phyloP scores from a whole-genome alignment of 2,329 filamentous ascomycete genomes.

The Apiospora rasikravindrae region DNA sequence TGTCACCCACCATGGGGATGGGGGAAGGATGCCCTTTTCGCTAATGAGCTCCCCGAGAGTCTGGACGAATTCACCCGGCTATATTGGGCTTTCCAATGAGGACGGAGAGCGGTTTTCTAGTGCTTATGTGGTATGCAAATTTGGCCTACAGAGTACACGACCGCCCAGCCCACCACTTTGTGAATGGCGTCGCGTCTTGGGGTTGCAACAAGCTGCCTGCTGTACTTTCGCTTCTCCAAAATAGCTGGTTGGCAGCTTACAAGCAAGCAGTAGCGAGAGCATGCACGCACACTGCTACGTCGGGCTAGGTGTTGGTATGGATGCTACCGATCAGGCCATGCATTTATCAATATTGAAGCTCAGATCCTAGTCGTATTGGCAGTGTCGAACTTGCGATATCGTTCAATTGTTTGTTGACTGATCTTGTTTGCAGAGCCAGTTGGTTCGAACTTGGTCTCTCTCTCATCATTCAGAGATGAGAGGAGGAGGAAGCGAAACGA shows the following conservation, averaged over 20 bases:
- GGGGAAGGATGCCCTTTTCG: background rate
- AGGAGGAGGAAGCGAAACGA: conserved; percentile 19
- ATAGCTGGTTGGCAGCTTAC: conserved; percentile 11
- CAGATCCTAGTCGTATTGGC: background rate
- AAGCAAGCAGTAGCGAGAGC: background rate
- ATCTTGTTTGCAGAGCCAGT: conserved; percentile 3
- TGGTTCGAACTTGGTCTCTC: background rate
- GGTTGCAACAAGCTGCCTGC: conserved; percentile 6
- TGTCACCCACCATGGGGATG: background rate
- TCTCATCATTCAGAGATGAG: background rate
- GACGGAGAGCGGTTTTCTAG: background rate
- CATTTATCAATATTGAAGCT: background rate
- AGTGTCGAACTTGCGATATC: background rate
- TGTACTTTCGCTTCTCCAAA: conserved; percentile 15
- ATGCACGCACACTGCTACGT: background rate
- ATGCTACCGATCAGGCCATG: background rate
- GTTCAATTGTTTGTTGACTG: background rate
- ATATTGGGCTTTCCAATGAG: background rate
- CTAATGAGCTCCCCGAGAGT: background rate
- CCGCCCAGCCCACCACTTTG: background rate
- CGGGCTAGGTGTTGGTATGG: background rate
- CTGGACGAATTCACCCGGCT: background rate
- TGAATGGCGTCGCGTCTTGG: conserved; percentile 13
- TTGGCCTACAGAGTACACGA: background rate
- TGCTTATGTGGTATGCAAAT: background rate